Percentiles rank a stretch among this genome's conserved stretches.
Conservation (phyloP, 1,284 basidiomycete genomes). For the Apiotrichum veenhuisii region DNA sequence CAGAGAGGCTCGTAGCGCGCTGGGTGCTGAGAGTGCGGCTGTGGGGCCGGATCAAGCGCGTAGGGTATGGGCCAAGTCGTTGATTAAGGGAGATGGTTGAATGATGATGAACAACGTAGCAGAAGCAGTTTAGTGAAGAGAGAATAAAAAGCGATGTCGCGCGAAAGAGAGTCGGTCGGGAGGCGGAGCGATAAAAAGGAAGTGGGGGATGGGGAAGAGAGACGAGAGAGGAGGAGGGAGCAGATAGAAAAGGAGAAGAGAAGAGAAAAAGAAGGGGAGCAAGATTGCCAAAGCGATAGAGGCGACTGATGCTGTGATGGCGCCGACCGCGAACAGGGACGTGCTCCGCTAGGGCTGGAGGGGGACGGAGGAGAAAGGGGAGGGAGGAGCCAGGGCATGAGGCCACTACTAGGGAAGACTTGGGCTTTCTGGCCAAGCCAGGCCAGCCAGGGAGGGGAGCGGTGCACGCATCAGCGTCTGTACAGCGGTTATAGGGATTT, state of each 20-base stretch:
- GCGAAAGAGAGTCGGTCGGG: neutral
- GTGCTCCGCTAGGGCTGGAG: too few relatives aligned
- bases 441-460: slow-evolving; percentile 4
- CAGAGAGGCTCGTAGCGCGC: too few relatives aligned
- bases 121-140: neutral
- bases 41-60: neutral
- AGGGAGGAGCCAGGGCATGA: too few relatives aligned
- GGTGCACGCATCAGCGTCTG: too few relatives aligned
- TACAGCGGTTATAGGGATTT: too few relatives aligned
- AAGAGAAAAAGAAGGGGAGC: neutral
- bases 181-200: too few relatives aligned
- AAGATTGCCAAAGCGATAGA: neutral
- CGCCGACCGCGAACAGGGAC: too few relatives aligned
- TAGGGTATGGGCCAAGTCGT: neutral
- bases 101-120: neutral
- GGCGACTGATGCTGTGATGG: too few relatives aligned
- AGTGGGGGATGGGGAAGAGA: neutral
- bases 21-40: neutral
- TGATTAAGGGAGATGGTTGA: neutral
- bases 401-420: too few relatives aligned
- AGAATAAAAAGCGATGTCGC: too few relatives aligned
- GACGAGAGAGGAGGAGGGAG: neutral
- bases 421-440: too few relatives aligned
- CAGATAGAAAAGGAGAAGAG: neutral
- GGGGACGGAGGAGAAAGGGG: too few relatives aligned